Base-by-base conservation (phyloP, 345 rosid species). In the Camelina sativa region DNA sequence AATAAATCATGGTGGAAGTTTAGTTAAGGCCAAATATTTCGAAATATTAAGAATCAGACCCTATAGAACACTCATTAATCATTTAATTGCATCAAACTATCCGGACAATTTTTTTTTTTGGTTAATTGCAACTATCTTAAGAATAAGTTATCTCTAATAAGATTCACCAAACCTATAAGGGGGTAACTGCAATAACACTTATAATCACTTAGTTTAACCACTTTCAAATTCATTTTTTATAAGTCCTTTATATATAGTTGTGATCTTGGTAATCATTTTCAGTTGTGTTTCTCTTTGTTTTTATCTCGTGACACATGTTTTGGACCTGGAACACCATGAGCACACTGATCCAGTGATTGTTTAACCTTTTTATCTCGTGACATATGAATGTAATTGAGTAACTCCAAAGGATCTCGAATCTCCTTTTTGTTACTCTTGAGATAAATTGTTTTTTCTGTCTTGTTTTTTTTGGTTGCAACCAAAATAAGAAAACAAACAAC, bases 21-120 rank as follows among this genome's bases (percentile, higher is more conserved):
- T 54, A 54, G 41, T 22, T 47, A 65, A 65, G 38, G 40, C 62
- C 62, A 68, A 68, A 55, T 40, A 55, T 8, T 50, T 16, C 38
- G 8, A 23, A 62, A 50, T 16, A 17, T 57, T 28, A 28, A 57
- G 46, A 57, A 19, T 3, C 56, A 57, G 5, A 12, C n/a, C 46
- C 17, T 13, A 32, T 28, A 28, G 19, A 32, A 13, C 7, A 70
- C 65, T 70, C 4, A 28, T 19, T 46, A 50, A 17, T 17, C 17
- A 17, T 17, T 17, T 17, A 17, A 10, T 17, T 51, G 28, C 28
- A 51, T 67, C 8, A 17, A 38, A 13, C 0, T 44, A 44, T 11
- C 48, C 48, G 16, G 16, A 13, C 15, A 5, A 0, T 12, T 11
- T 40, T 40, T 5, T 43, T 43, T 43, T 5, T 13, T 43, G 17